Base-by-base conservation (phyloP, 2,329 filamentous ascomycete species). In the Colletotrichum lentis region DNA sequence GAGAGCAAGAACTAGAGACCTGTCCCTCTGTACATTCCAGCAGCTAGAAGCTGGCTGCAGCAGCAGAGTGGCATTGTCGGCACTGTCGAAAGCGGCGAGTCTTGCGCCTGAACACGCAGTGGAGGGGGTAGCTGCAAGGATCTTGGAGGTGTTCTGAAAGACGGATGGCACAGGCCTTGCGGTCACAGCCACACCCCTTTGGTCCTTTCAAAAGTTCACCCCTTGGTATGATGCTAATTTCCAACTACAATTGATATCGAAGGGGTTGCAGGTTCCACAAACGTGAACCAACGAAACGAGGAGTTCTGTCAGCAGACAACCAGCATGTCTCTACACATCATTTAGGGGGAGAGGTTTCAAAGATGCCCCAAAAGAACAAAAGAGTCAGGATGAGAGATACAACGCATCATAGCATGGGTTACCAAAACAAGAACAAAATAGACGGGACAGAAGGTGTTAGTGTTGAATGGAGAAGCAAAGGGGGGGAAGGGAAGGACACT, bases 1-100 rank as follows among this genome's bases (percentile, higher is more conserved):
- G 90, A 91, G 79, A 84, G 80, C 71, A 84, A 85, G 71, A 80
- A 83, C 63, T 74, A 78, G 54, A 37, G 65, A 72, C 56, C 10
- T n/a, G 46, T 3, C 31, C 46, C 47, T 24, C 7, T 2, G 7
- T 20, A 37, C 14, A 37, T 8, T 24, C 44, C 37, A 44, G n/a
- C 18, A 20, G 24, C 12, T 12, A 27, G 12, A 14, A 16, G n/a
- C 12, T 41, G 16, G 22, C 24, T 49, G 41, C 46, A 44, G 18
- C 46, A 44, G 18, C 24, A 55, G 47, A 10, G 58, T 39, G 11
- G 6, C 5, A 10, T 27, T n/a, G 27, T 18, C 31, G 10, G 1
- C 20, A 31, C 5, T 12, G 5, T 8, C 7, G 7, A 37, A 6
- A 20, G 18, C 10, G 27, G 50, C 11, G n/a, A 31, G 14, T 20